A percentile compares a stretch with the other conserved stretches of the same genome.
These are phyloP conservation scores for Fraxinus pennsylvanica DNA, from an alignment of 257 asterid genomes.

Conservation along the genomic window DNA sequence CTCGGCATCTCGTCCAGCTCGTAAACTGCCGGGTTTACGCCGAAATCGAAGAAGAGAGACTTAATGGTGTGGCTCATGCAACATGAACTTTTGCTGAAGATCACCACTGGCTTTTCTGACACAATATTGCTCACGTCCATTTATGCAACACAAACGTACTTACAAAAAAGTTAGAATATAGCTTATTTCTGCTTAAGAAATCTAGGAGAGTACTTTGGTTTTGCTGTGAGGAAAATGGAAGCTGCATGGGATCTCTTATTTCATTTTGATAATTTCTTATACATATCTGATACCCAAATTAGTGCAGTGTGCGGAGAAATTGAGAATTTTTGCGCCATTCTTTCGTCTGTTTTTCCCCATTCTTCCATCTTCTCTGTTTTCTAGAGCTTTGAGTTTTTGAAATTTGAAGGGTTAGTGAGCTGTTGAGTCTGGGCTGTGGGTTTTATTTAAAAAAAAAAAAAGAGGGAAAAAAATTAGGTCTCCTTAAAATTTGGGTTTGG, in stretches of 20 bases:
- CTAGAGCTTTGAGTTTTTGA: too few relatives aligned
- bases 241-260: slow-evolving; percentile 1
- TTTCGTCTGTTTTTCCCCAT: too few relatives aligned
- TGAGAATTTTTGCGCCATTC: too few relatives aligned
- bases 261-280: too few relatives aligned
- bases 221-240: slow-evolving; percentile 49
- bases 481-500: too few relatives aligned
- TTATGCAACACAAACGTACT: not conserved
- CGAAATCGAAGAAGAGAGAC: slow-evolving; percentile 65
- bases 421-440: too few relatives aligned
- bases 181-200: not conserved
- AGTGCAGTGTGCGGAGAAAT: too few relatives aligned
- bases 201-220: slow-evolving; percentile 21
- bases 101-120: slow-evolving; percentile 67
- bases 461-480: too few relatives aligned
- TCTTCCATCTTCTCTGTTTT: too few relatives aligned
- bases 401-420: too few relatives aligned
- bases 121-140: slow-evolving; percentile 77
- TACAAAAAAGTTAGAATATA: not conserved
- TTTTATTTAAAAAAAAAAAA: too few relatives aligned
- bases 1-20: slow-evolving; percentile 70
- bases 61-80: slow-evolving; percentile 70
- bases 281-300: too few relatives aligned
- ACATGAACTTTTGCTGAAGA: slow-evolving; percentile 71
- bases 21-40: slow-evolving; percentile 54